Percentiles rank a stretch among this genome's conserved stretches.
These are phyloP conservation scores for Oryza glumipatula DNA, from an alignment of 176 grass and related monocot species.

Conservation along the genomic window DNA sequence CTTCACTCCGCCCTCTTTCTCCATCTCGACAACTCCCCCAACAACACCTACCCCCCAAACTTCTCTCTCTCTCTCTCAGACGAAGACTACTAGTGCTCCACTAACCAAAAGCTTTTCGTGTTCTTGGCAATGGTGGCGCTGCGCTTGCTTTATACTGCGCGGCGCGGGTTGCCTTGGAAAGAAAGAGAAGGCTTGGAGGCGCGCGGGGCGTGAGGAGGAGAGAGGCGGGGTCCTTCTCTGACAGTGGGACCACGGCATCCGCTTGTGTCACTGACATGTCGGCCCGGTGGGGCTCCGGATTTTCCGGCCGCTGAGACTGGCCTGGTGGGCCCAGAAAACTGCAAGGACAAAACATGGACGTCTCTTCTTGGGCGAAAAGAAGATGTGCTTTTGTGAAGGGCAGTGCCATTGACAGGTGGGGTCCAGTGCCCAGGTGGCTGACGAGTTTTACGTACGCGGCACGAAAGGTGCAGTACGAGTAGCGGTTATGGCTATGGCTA, in stretches of 20 bases:
- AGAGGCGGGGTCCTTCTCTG: neutral
- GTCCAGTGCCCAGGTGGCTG: too few species aligned
- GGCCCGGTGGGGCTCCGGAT: neutral
- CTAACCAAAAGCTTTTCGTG: conserved; percentile 15
- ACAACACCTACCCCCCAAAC: neutral
- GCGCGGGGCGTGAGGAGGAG: neutral
- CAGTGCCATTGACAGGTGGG: too few species aligned
- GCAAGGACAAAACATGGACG: too few species aligned
- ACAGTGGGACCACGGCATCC: neutral
- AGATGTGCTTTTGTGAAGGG: too few species aligned
- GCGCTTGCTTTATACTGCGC: conserved; percentile 34
- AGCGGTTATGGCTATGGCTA: too few species aligned
- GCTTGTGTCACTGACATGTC: rapidly evolving
- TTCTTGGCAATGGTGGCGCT: conserved; percentile 29
- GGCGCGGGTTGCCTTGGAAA: conserved; percentile 28
- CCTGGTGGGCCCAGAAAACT: too few species aligned
- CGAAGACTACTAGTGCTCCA: neutral
- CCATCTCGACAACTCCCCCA: neutral
- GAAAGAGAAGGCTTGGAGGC: conserved; percentile 16
- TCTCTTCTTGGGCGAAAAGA: too few species aligned
- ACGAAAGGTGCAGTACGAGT: too few species aligned
- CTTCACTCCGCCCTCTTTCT: conserved; percentile 3
- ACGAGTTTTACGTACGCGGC: too few species aligned
- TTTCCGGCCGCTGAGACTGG: too few species aligned
- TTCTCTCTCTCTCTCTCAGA: neutral